Base-by-base conservation (phyloP, 495 filamentous ascomycete species). In the Echria macrotheca region DNA sequence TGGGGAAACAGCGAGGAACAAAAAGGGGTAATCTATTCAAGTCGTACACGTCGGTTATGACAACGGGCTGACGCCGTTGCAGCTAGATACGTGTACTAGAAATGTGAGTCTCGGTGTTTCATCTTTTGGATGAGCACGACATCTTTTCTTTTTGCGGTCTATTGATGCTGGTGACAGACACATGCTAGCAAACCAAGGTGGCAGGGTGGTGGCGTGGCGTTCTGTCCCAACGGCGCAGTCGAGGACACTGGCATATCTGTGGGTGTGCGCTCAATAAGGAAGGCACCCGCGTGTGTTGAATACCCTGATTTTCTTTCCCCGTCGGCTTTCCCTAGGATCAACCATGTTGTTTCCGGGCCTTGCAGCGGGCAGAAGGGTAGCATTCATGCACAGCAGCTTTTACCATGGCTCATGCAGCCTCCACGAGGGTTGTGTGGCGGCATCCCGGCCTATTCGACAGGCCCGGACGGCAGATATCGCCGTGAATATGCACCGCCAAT, bases 221-320 rank as follows among this genome's bases (percentile, higher is more conserved):
- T n/a, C n/a, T n/a, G n/a, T n/a, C n/a, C n/a, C n/a, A n/a, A n/a
- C n/a, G n/a, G n/a, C n/a, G n/a, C n/a, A n/a, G n/a, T n/a, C n/a
- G n/a, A 12, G 28, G 28, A 31, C 28, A 31, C 28, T 31, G 33
- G 14, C 8, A 37, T 37, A 18, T 9, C 10, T 26, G 22, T 28
- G 21, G 40, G 40, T 24, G 14, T 8, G 26, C 5, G 41, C 22
- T 44, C 29, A 35, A 46, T 33, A 1, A 33, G 9, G 43, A 33
- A 32, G 15, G 29, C 29, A 21, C 11, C 21, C 43, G 26, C 28
- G 43, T 46, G 26, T 8, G 26, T n/a, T n/a, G 17, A 46, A 46
- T 46, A 33, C 12, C 43, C 31, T 21, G 25, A 33, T 38, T 36
- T 44, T 44, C 42, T n/a, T n/a, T n/a, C 42, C 42, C 25, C 42